Evolutionary conservation across 2,329 filamentous ascomycete species (phyloP), one percentile per base, ranked within the genome.

Genomic region (Juglanconis oblonga): DNA sequence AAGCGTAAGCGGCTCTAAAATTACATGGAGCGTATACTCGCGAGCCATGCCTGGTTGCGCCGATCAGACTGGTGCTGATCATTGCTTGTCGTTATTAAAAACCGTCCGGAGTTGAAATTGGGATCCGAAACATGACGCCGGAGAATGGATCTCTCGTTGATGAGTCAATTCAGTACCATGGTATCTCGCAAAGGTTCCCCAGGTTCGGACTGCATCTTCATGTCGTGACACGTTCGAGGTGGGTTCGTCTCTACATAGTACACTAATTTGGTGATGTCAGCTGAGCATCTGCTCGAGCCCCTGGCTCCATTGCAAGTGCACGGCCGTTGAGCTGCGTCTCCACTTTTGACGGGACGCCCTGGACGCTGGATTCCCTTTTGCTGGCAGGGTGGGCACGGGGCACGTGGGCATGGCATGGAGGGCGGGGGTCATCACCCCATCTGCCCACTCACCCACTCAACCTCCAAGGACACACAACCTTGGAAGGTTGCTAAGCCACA

Each of bases 401-500:
- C 38, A 42, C 38, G n/a, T 42, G 38, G 38, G 38, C 38, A 24
- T 24, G 35, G 38, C 38, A 42, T 10, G 38, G 5, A 14, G 38
- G 10, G 38, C 38, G 10, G 38, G 10, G n/a, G 38, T 42, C 38
- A 13, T 42, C 38, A 42, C 5, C 38, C 38, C 38, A 42, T 42
- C 38, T 14, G n/a, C 5, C 38, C 38, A 24, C 24, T 24, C 24
- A 24, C 24, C 24, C 24, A 38, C n/a, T 24, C 44, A 47, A 47
- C 44, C n/a, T 24, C 24, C 24, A 24, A 24, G 24, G 24, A 24
- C 24, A 24, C 24, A 24, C 24, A 24, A n/a, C n/a, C n/a, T n/a
- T n/a, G n/a, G n/a, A 29, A 55, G n/a, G 33, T n/a, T 56, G 53
- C 56, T 58, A 36, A 58, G 56, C 56, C 56, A 58, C 56, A 40